Evolutionary conservation across 2,329 filamentous ascomycete genomes (phyloP).

Genomic region (Scytalidium sp.): DNA sequence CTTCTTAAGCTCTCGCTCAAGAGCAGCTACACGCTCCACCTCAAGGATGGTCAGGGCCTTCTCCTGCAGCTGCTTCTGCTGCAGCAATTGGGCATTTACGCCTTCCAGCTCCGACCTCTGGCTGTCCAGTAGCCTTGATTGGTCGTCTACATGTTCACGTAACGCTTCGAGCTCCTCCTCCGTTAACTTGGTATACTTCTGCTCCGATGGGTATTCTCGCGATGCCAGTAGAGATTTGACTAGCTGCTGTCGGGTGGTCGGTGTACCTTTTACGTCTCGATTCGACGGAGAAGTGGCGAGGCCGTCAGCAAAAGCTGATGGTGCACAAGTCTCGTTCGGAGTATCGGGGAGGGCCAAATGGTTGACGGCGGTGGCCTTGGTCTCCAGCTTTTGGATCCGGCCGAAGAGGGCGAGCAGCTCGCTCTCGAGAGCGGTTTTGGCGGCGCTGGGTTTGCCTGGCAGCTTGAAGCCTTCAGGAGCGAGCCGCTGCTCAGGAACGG

Average conservation of each 20-base stretch:
- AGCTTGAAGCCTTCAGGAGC: conserved; percentile 52
- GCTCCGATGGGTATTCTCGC: conserved; percentile 20
- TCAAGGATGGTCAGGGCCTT: conserved; percentile 79
- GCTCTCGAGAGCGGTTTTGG: conserved; percentile 76
- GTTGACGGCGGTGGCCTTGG: conserved; percentile 62
- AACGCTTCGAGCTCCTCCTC: conserved; percentile 84
- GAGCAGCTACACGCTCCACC: conserved; percentile 79
- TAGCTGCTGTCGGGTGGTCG: conserved; percentile 37
- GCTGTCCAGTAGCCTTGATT: conserved; percentile 86
- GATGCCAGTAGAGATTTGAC: conserved; percentile 26
- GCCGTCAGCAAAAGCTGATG: conserved; percentile 61
- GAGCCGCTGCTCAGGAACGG: conserved; percentile 12
- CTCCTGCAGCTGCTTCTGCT: conserved; percentile 83
- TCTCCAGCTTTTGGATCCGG: conserved; percentile 80
- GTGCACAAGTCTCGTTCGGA: conserved; percentile 70
- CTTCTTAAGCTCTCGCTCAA: conserved; percentile 93
- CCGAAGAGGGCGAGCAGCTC: conserved; percentile 78
- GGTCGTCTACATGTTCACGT: conserved; percentile 87
- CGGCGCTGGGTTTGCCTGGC: conserved; percentile 71
- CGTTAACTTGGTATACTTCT: conserved; percentile 48
- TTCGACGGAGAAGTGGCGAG: conserved; percentile 34
- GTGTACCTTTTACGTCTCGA: conserved; percentile 29
- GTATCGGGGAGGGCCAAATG: conserved; percentile 70
- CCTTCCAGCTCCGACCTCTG: conserved; percentile 83
- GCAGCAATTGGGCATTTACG: conserved; percentile 79